Conservation (phyloP, 192 early-diverging fungal genomes). For the Linnemannia schmuckeri region DNA sequence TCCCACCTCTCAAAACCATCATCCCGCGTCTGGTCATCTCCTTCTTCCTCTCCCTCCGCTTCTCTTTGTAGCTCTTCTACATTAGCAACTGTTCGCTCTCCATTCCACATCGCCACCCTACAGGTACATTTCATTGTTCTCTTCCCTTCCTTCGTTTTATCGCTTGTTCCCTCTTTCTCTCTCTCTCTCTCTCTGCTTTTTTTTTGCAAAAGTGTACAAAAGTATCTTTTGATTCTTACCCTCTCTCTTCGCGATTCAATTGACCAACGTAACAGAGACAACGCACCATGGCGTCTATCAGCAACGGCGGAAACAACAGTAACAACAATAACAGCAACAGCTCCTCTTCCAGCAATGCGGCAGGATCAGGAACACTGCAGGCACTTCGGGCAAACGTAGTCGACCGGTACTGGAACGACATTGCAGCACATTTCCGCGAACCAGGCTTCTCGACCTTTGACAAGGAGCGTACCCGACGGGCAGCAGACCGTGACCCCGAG, state of each 20-base stretch:
- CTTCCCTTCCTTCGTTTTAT: neutral
- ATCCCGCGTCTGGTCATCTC: neutral
- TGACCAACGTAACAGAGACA: neutral
- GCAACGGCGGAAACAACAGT: neutral
- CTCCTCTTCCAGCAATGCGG: slow-evolving; percentile 8
- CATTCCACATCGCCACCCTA: neutral
- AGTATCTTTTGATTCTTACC: neutral
- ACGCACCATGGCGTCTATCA: neutral
- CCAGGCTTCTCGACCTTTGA: slow-evolving; percentile 54
- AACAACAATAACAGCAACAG: slow-evolving; percentile 7
- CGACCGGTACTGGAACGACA: slow-evolving; percentile 60
- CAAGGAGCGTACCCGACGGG: slow-evolving; percentile 29
- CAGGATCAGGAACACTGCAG: slow-evolving; percentile 43
- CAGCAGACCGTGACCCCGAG: slow-evolving; percentile 41
- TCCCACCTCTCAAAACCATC: slow-evolving; percentile 21
- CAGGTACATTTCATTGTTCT: neutral
- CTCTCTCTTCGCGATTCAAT: neutral
- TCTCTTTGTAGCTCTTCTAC: neutral
- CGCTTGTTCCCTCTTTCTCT: no score
- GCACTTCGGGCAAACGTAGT: slow-evolving; percentile 40
- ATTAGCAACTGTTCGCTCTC: neutral
- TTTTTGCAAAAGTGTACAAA: neutral
- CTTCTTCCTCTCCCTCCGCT: neutral
- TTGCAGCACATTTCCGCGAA: slow-evolving; percentile 58
- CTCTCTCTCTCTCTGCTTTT: neutral